Base-by-base conservation (phyloP, 2,329 filamentous ascomycete species). In the Colletotrichum endophyticum region DNA sequence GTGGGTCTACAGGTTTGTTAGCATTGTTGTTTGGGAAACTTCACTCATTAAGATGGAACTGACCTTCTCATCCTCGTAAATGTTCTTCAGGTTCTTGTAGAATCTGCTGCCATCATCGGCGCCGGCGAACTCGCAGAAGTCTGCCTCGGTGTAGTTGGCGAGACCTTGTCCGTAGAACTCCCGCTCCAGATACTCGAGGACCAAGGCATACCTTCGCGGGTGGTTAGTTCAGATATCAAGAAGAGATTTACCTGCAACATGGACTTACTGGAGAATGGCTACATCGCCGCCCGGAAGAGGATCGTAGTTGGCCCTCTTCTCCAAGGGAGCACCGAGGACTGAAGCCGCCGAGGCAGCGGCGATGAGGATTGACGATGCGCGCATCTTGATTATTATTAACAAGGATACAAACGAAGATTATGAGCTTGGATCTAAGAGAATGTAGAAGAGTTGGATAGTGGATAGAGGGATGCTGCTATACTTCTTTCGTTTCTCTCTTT, bases 151-250 rank as follows among this genome's bases (percentile, higher is more conserved):
- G 85, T 90, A 94, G 79, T 91, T 92, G 74, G 85, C 82, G 6
- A 94, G 86, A 49, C 89, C 92, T 66, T 92, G 81, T 49, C 86
- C 84, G 84, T 94, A 94, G 85, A 94, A 94, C 72, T 86, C 87
- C 77, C 90, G 85, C 84, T 94, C 93, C 34, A 91, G 88, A 71
- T 90, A 87, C 83, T 92, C 90, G 7, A 91, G 87, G 3, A 87
- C 86, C 27, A 89, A 81, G 25, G 88, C 87, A 68, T 88, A 89
- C 87, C 15, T 19, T 61, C 16, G 34, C 15, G 32, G n/a, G 3
- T 5, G n/a, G 25, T 64, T 8, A 64, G n/a, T 7, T 27, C 25
- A 30, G 4, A 13, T 2, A 25, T 4, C 36, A 13, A 36, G 19
- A 25, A 32, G 34, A 8, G 5, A 27, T 0, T 1, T 32, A 6